Evolutionary conservation across 2,329 filamentous ascomycete species (phyloP).

Genomic region (Tolypocladium cylindrosporum): DNA sequence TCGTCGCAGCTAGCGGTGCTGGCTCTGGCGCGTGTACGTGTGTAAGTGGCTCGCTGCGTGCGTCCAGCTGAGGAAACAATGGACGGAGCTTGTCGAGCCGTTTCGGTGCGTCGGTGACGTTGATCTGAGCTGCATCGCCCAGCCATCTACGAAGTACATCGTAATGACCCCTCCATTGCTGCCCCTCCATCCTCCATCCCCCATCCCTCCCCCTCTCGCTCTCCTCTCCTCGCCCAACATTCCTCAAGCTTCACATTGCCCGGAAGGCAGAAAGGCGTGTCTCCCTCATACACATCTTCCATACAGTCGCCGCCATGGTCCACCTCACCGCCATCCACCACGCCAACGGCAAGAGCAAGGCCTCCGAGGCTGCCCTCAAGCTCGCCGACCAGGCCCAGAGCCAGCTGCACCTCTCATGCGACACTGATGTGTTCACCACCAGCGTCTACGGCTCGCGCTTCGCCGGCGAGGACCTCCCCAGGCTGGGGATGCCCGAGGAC

Average conservation of each 20-base stretch:
- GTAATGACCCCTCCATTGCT: not conserved
- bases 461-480: slow-evolving; percentile 70
- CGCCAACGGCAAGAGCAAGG: slow-evolving; percentile 7
- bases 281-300: not conserved
- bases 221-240: not conserved
- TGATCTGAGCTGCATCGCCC: not conserved
- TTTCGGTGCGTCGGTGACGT: not conserved
- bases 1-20: not conserved
- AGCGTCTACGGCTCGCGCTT: slow-evolving; percentile 85
- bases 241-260: not conserved
- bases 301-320: slow-evolving; percentile 29
- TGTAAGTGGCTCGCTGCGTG: not conserved
- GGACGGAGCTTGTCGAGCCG: not conserved
- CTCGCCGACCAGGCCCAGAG: slow-evolving; percentile 26
- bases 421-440: slow-evolving; percentile 54
- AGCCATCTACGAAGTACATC: not conserved
- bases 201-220: not conserved
- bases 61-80: not conserved
- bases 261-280: not conserved
- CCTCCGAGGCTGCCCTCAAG: slow-evolving; percentile 6
- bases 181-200: not conserved
- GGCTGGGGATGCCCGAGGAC: slow-evolving; percentile 73
- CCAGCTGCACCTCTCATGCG: slow-evolving; percentile 35
- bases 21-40: not conserved
- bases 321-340: slow-evolving; percentile 36